Conservation (phyloP, 2,329 filamentous ascomycete species). For the Hypomyces rosellus region DNA sequence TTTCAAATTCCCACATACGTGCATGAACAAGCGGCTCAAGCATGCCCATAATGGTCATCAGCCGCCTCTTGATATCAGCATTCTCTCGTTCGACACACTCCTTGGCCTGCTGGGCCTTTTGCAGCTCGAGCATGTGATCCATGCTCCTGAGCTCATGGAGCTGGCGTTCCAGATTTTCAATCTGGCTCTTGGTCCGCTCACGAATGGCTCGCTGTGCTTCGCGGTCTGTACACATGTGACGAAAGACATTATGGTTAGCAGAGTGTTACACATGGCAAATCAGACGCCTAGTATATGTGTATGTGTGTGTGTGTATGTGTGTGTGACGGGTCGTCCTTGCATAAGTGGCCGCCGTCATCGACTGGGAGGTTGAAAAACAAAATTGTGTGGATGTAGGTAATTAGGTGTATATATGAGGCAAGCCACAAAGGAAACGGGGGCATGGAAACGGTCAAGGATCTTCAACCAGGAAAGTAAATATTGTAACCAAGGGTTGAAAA, state of each 20-base stretch:
- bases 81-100: slow-evolving; percentile 75
- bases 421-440: too few relatives aligned
- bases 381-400: not conserved
- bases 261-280: not conserved
- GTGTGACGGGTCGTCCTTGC: too few relatives aligned
- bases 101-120: slow-evolving; percentile 67
- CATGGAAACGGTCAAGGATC: too few relatives aligned
- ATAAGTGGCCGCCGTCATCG: too few relatives aligned
- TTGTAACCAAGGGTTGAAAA: not conserved
- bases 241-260: slow-evolving; percentile 3
- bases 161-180: slow-evolving; percentile 64
- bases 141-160: slow-evolving; percentile 72
- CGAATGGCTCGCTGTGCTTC: slow-evolving; percentile 82
- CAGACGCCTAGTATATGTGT: not conserved
- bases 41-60: slow-evolving; percentile 59
- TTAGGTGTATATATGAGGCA: not conserved
- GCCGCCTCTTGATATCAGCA: slow-evolving; percentile 63
- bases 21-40: slow-evolving; percentile 51
- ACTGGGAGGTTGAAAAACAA: not conserved
- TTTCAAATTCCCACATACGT: slow-evolving; percentile 14
- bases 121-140: slow-evolving; percentile 78
- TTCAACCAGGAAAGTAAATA: not conserved
- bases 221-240: slow-evolving; percentile 49
- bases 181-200: slow-evolving; percentile 74
- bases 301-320: not conserved